These are phyloP conservation scores for Vitis rupestris DNA, from an alignment of 164 flowering plant species.

Conservation along the genomic window DNA sequence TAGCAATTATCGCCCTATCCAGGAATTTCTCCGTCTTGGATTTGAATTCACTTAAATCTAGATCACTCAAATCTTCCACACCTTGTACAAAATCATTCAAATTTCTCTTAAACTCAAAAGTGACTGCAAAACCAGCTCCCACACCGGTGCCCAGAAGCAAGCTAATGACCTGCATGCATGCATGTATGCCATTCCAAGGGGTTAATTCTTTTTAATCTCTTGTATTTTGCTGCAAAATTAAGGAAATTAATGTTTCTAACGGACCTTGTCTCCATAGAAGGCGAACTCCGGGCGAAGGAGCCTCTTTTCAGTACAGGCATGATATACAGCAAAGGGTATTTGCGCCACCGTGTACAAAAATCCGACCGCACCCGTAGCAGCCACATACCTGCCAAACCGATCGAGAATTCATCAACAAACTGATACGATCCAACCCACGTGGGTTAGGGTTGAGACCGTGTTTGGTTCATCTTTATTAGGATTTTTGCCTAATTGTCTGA, in stretches of 20 bases:
- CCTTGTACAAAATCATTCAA: background rate
- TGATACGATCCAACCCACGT: background rate
- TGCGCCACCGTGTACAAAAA: slow-evolving; percentile 33
- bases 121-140: slow-evolving; percentile 46
- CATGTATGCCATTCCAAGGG: background rate
- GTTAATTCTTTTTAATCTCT: background rate
- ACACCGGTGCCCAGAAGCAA: slow-evolving; percentile 38
- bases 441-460: too few species aligned
- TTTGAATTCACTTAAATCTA: slow-evolving; percentile 3
- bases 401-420: background rate
- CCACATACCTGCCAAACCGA: slow-evolving; percentile 28
- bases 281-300: slow-evolving; percentile 36
- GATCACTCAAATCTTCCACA: background rate
- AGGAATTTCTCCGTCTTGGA: slow-evolving; percentile 24
- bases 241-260: background rate
- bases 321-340: slow-evolving; percentile 42
- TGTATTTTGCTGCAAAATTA: too few species aligned
- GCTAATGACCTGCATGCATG: slow-evolving; percentile 28
- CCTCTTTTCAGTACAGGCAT: slow-evolving; percentile 32
- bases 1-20: slow-evolving; percentile 25
- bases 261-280: slow-evolving; percentile 49
- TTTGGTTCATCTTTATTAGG: too few species aligned
- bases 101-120: slow-evolving; percentile 30
- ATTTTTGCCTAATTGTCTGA: too few species aligned
- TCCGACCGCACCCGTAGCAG: slow-evolving; percentile 26